Percentiles rank a stretch among this genome's conserved stretches.
These are phyloP conservation scores for Mycena amicta DNA, from an alignment of 768 basidiomycete species.

Conservation along the genomic window DNA sequence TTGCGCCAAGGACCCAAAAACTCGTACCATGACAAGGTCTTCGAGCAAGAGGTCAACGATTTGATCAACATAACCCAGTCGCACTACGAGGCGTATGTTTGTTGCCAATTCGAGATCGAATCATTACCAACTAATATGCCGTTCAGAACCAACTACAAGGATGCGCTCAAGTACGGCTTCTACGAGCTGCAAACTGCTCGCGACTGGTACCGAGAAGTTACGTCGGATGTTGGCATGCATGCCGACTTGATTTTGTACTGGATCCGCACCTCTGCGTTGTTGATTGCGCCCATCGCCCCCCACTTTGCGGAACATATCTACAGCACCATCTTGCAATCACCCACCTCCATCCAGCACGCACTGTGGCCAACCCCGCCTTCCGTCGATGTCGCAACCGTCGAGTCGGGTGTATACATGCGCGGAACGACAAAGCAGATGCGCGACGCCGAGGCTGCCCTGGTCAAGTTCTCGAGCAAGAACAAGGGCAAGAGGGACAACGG, in stretches of 20 bases:
- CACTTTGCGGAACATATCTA: slow-evolving; percentile 95
- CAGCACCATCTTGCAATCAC: slow-evolving; percentile 69
- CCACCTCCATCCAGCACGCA: slow-evolving; percentile 79
- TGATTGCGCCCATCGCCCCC: slow-evolving; percentile 86
- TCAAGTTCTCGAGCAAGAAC: slow-evolving; percentile 80
- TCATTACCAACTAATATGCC: neutral
- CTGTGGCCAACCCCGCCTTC: slow-evolving; percentile 71
- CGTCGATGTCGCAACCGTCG: slow-evolving; percentile 67
- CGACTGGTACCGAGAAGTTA: slow-evolving; percentile 96
- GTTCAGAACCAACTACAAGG: slow-evolving; percentile 88
- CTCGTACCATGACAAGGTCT: slow-evolving; percentile 84
- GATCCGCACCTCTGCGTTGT: slow-evolving; percentile 78
- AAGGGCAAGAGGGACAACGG: slow-evolving; percentile 59
- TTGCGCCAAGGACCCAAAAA: slow-evolving; percentile 75
- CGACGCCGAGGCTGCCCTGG: slow-evolving; percentile 76
- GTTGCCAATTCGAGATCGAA: neutral
- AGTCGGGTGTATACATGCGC: slow-evolving; percentile 85
- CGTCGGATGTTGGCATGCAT: slow-evolving; percentile 89
- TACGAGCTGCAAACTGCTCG: slow-evolving; percentile 92
- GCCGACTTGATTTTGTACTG: slow-evolving; percentile 82
- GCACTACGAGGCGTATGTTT: slow-evolving; percentile 80
- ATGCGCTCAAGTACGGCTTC: slow-evolving; percentile 92
- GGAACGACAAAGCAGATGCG: slow-evolving; percentile 89
- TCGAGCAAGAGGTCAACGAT: slow-evolving; percentile 88
- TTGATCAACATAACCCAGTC: slow-evolving; percentile 80